Evolutionary conservation across 2,329 filamentous ascomycete genomes (phyloP), one percentile per base, ranked within the genome.

Genomic region (Sporothrix humicola): DNA sequence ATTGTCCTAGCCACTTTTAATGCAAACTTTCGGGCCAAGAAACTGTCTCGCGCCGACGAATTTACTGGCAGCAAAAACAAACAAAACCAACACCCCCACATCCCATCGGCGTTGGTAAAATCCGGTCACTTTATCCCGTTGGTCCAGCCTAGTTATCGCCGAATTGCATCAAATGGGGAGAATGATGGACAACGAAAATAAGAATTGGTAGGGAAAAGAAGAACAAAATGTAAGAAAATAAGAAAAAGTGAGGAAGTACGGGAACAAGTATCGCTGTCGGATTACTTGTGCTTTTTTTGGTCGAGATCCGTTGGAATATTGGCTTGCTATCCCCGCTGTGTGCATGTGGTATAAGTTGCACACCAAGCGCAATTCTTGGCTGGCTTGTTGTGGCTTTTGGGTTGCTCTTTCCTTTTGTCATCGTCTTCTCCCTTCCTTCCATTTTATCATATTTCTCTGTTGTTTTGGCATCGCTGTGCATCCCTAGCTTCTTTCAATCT

Each of bases 121-220:
- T 70, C 72, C 72, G 72, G 72, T 6, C 52, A n/a, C 37, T 13
- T 54, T 63, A 71, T 58, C 48, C 71, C 71, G 59, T 23, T 26
- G 48, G 26, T 15, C 37, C 26, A 52, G 59, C 23, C 46, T 8
- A 10, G 6, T 68, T 59, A 72, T 58, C 61, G 20, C 68, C 68
- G 68, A 58, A 20, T 54, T 54, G 9, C 9, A 17, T 65, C 17
- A 46, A 46, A 23, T 44, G n/a, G 20, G 61, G n/a, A 13, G 1
- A 17, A 3, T 10, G 4, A 26, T 20, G n/a, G 23, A 37, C 31
- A 17, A 56, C 8, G 59, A 44, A 20, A 9, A 12, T 17, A 44
- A 46, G 7, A 37, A 42, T 17, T 52, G 9, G 56, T 8, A 44
- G 44, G 17, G 8, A 63, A 44, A 44, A 12, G 9, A 63, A 20